Evolutionary conservation across 768 basidiomycete genomes (phyloP).

Genomic region (Suillus luteus): DNA sequence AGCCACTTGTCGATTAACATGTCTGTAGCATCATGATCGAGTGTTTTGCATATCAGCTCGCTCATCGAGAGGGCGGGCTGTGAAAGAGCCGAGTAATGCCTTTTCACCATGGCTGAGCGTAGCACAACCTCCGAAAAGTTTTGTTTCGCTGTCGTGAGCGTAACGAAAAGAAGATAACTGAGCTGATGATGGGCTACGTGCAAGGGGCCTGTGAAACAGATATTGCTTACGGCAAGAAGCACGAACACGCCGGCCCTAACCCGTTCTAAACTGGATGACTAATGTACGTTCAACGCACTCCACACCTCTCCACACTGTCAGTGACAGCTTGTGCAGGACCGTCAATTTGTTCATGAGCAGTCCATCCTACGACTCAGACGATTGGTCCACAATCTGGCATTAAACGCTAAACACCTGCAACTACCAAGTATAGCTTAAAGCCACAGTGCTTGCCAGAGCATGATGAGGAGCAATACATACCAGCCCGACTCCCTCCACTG

Average conservation of each 20-base stretch:
- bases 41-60: constrained; percentile 76
- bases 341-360: neutral
- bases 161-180: neutral
- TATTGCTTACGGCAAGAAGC: neutral
- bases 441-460: neutral
- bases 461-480: neutral
- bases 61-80: constrained; percentile 73
- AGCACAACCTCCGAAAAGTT: constrained; percentile 16
- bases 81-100: constrained; percentile 61
- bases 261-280: neutral
- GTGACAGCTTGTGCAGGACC: neutral
- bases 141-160: neutral
- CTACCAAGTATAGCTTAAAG: constrained; percentile 12
- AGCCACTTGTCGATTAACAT: constrained; percentile 85
- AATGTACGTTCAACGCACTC: too few species aligned
- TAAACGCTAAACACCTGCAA: constrained; percentile 7
- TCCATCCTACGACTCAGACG: neutral
- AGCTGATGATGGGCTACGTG: neutral
- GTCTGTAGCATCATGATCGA: constrained; percentile 76
- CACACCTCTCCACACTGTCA: too few species aligned
- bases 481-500: neutral
- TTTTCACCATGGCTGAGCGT: constrained; percentile 26
- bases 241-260: constrained; percentile 31
- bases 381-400: constrained; percentile 9
- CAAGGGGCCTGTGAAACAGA: constrained; percentile 6